phyloP scores from a whole-genome alignment of 140 eudicot genomes.

The Stevia rebaudiana region DNA sequence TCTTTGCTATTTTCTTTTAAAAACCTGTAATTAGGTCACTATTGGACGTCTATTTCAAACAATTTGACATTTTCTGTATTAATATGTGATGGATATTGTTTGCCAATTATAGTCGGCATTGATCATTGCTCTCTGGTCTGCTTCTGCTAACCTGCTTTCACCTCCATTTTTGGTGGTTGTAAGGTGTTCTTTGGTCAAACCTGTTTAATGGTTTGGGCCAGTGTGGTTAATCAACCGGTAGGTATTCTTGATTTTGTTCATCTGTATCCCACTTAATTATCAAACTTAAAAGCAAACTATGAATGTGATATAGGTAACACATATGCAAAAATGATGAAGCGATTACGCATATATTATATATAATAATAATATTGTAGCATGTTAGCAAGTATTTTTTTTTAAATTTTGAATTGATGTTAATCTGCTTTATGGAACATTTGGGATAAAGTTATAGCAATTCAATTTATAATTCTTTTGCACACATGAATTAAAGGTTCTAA shows the following conservation, averaged over 20 bases:
- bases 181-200: slow-evolving; percentile 25
- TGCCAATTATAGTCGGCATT: slow-evolving; percentile 22
- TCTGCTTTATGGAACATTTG: neutral
- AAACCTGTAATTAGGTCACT: slow-evolving; percentile 14
- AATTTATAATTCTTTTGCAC: neutral
- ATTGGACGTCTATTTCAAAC: slow-evolving; percentile 25
- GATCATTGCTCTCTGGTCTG: slow-evolving; percentile 26
- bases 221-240: slow-evolving; percentile 21
- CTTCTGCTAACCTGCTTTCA: slow-evolving; percentile 35
- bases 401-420: neutral
- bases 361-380: neutral
- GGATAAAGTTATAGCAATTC: neutral
- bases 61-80: slow-evolving; percentile 10
- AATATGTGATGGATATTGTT: slow-evolving; percentile 34
- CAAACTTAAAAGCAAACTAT: neutral
- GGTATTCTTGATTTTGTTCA: slow-evolving; percentile 18
- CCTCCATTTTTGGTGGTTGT: slow-evolving; percentile 7
- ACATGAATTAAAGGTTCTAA: slow-evolving; percentile 6
- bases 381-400: neutral
- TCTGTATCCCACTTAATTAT: slow-evolving; percentile 9
- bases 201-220: slow-evolving; percentile 13
- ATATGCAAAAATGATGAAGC: neutral
- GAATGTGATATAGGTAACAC: slow-evolving; percentile 6
- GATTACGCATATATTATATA: neutral
- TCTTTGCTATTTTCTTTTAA: slow-evolving; percentile 11